Evolutionary conservation across 2,329 filamentous ascomycete species (phyloP), one percentile per base, ranked within the genome.

Genomic region (Xylaria sp.): DNA sequence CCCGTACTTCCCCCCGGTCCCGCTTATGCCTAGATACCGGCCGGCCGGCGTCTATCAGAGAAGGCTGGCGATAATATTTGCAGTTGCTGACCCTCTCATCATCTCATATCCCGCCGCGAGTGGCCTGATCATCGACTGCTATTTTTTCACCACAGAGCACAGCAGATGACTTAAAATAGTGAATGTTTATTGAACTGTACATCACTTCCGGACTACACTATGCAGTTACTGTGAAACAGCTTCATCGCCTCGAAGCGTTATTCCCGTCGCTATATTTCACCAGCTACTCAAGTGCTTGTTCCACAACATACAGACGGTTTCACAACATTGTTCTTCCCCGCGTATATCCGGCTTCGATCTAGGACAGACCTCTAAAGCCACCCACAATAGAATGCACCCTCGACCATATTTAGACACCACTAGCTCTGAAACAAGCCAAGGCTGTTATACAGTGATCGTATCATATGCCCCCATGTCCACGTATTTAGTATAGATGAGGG

Each of bases 351-450:
- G 51, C 23, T n/a, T 20, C 10, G 36, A 53, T n/a, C 49, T 10
- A 17, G 26, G 20, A 57, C 15, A 38, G 13, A 38, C n/a, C 5
- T 17, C 10, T 9, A 20, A 56, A 31, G 26, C 31, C n/a, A 48
- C 17, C 44, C 20, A 23, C 42, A 5, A 46, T 17, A 44, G 7
- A 49, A 49, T 33, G 15, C 23, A 48, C 9, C 33, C 20, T 26
- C 6, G 36, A 59, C 20, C 5, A 59, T 28, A 26, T 17, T 46
- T 6, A 23, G 42, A 63, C 65, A 63, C 59, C 65, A 63, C 20
- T n/a, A 54, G 17, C 36, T 63, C 51, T 63, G 59, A 67, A 63
- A 67, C 59, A 56, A 49, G 59, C 54, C 15, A 58, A 42, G 33
- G 38, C 10, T 15, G 26, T 57, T 15, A 31, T 59, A n/a, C 49